phyloP scores from a whole-genome alignment of 345 rosid species.

The Microthlaspi erraticum region DNA sequence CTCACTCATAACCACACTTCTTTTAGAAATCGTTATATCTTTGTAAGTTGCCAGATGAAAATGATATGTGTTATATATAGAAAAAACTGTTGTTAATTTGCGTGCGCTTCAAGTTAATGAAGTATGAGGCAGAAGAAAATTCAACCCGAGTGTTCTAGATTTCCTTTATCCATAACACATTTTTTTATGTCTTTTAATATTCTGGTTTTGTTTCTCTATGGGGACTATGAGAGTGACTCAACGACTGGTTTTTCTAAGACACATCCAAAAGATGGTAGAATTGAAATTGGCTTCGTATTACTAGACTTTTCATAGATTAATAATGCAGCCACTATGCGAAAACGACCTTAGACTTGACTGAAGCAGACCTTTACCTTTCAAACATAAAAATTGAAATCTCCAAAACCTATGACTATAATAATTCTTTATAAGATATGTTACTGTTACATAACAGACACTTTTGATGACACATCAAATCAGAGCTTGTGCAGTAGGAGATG shows the following conservation, averaged over 20 bases:
- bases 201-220: constrained; percentile 4
- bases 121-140: constrained; percentile 16
- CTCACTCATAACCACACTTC: constrained; percentile 30
- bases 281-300: constrained; percentile 34
- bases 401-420: constrained; percentile 8
- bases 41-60: constrained; percentile 16
- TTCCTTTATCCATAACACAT: background rate
- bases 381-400: background rate
- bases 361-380: background rate
- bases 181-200: background rate
- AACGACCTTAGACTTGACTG: constrained; percentile 23
- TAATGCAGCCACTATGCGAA: constrained; percentile 21
- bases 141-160: constrained; percentile 19
- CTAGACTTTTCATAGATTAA: constrained; percentile 32
- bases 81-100: background rate
- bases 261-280: constrained; percentile 25
- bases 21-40: background rate
- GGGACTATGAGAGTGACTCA: background rate
- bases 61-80: background rate
- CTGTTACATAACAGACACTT: background rate
- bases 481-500: constrained; percentile 54
- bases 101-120: background rate
- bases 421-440: background rate
- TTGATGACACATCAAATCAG: constrained; percentile 17
- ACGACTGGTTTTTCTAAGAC: constrained; percentile 3